Conservation (phyloP, 108 stramenopile genomes). For the Skeletonema costatum region DNA sequence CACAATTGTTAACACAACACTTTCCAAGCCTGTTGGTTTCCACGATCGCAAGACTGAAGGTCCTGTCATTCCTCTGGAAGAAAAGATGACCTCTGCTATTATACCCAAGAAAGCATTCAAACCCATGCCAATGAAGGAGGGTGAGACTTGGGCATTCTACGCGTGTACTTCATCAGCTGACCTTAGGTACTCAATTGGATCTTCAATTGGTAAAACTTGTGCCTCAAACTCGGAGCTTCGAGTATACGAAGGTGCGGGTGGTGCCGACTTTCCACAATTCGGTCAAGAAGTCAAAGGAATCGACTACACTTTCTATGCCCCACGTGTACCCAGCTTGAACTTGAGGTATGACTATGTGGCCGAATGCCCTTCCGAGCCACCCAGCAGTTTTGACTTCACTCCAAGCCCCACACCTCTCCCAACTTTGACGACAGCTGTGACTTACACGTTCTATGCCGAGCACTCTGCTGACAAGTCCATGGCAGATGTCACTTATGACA, state of each 20-base stretch:
- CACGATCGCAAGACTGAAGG: conserved; percentile 20
- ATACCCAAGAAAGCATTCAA: conserved; percentile 17
- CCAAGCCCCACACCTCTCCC: conserved; percentile 18
- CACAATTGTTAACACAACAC: conserved; percentile 22
- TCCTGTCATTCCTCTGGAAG: conserved; percentile 12
- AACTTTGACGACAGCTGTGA: conserved; percentile 17
- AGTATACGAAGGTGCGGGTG: conserved; percentile 38
- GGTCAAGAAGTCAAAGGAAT: conserved; percentile 9
- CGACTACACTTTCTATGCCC: conserved; percentile 43
- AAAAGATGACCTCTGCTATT: conserved; percentile 28
- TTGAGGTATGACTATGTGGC: conserved; percentile 31
- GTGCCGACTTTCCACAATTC: conserved; percentile 32
- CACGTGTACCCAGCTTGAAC: conserved; percentile 36
- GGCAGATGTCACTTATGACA: conserved; percentile 13
- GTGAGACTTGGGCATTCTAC: conserved; percentile 35
- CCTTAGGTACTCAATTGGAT: conserved; percentile 25
- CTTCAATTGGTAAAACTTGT: conserved; percentile 20
- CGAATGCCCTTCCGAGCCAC: conserved; percentile 28
- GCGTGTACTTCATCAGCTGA: conserved; percentile 14
- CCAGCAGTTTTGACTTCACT: conserved; percentile 9
- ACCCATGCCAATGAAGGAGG: conserved; percentile 19
- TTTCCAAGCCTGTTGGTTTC: conserved; percentile 25
- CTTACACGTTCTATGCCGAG: conserved; percentile 34
- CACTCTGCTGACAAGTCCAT: conserved; percentile 15
- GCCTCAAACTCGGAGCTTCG: conserved; percentile 28